phyloP scores from a whole-genome alignment of 345 rosid species.

The Xanthoceras sorbifolium region DNA sequence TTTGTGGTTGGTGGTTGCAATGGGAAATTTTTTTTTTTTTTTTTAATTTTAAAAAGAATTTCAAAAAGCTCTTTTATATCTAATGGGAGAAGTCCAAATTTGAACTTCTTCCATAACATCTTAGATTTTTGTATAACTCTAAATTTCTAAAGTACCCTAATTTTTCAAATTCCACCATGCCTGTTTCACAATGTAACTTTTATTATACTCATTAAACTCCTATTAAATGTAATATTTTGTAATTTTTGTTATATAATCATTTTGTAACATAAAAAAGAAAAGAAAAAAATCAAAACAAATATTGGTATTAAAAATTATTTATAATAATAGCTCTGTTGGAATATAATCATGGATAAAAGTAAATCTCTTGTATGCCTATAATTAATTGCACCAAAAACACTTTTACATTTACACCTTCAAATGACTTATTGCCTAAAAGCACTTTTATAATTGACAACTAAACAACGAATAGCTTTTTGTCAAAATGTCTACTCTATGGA shows the following conservation, averaged over 20 bases:
- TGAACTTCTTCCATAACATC: neutral
- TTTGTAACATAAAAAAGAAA: neutral
- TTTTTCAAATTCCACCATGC: neutral
- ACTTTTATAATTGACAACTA: neutral
- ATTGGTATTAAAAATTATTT: neutral
- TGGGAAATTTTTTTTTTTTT: neutral
- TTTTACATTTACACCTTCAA: neutral
- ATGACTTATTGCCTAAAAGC: neutral
- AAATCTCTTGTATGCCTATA: neutral
- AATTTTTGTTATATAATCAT: neutral
- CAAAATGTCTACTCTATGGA: neutral
- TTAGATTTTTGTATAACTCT: too few relatives aligned
- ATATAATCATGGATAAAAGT: neutral
- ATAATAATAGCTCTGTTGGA: neutral
- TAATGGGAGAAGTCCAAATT: neutral
- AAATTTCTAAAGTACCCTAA: neutral
- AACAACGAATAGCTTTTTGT: neutral
- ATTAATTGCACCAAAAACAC: neutral
- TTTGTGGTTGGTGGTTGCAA: neutral
- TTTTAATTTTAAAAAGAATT: too few relatives aligned
- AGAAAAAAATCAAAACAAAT: neutral
- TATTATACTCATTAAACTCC: neutral
- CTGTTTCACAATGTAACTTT: too few relatives aligned
- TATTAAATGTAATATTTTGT: neutral
- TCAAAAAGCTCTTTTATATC: neutral